Evolutionary conservation across 208 protist species (phyloP).

Genomic region (Trypanosoma scelopori): DNA sequence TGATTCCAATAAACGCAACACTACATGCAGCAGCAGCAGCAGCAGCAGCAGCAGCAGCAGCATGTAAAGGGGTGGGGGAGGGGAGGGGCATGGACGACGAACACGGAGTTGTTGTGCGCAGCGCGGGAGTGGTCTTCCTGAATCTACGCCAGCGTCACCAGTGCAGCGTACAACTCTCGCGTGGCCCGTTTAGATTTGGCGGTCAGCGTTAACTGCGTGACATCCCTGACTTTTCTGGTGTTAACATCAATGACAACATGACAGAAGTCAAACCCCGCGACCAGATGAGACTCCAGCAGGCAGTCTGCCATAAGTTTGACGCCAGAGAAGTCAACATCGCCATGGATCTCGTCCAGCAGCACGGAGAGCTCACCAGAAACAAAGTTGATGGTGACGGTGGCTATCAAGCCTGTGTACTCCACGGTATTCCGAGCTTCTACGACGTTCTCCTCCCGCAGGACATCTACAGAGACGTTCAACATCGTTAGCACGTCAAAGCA

Average conservation of each 20-base stretch:
- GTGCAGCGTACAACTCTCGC: constrained; percentile 21
- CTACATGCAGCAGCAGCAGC: too few relatives aligned
- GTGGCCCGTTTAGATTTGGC: constrained; percentile 11
- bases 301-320: constrained; percentile 7
- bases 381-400: constrained; percentile 21
- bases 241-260: constrained; percentile 20
- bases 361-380: constrained; percentile 16
- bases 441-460: constrained; percentile 13
- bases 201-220: constrained; percentile 22
- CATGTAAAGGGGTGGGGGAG: not conserved
- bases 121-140: too few relatives aligned
- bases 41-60: not conserved
- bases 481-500: constrained; percentile 30
- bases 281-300: constrained; percentile 17
- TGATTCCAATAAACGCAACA: too few relatives aligned
- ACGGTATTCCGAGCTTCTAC: constrained; percentile 17
- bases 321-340: constrained; percentile 17
- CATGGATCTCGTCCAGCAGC: constrained; percentile 12
- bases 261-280: not conserved
- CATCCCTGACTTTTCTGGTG: constrained; percentile 27
- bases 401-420: constrained; percentile 18
- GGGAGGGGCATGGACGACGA: too few relatives aligned
- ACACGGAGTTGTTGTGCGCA: too few relatives aligned
- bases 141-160: not conserved
- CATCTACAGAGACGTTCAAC: constrained; percentile 13